phyloP scores from a whole-genome alignment of 1,139 yeast species.

The Diutina ranongensis region DNA sequence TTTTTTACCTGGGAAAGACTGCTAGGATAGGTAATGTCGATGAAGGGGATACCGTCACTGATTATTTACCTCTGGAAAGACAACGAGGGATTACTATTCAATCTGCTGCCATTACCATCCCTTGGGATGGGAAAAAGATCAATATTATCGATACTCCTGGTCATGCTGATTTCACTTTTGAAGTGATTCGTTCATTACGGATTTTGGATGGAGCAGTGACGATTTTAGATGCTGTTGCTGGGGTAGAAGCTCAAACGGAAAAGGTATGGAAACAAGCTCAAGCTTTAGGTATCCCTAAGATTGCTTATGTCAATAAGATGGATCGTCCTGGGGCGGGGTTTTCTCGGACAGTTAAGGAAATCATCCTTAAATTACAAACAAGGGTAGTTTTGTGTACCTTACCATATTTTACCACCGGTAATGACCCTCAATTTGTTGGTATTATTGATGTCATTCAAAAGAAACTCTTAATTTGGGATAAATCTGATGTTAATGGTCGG shows the following conservation, averaged over 20 bases:
- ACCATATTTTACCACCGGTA: slow-evolving; percentile 47
- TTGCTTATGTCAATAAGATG: slow-evolving; percentile 87
- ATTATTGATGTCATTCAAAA: slow-evolving; percentile 70
- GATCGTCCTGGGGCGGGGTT: slow-evolving; percentile 95
- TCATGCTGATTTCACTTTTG: slow-evolving; percentile 95
- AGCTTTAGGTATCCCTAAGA: slow-evolving; percentile 53
- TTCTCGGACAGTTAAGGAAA: slow-evolving; percentile 78
- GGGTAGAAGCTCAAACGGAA: slow-evolving; percentile 96
- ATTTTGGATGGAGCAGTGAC: slow-evolving; percentile 93
- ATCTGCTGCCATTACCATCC: slow-evolving; percentile 88
- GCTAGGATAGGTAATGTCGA: slow-evolving; percentile 85
- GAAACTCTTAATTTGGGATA: slow-evolving; percentile 54
- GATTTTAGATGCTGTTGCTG: slow-evolving; percentile 90
- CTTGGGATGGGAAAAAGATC: slow-evolving; percentile 70
- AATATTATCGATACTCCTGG: slow-evolving; percentile 97
- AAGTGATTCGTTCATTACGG: slow-evolving; percentile 78
- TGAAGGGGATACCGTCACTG: slow-evolving; percentile 94
- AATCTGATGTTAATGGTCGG: slow-evolving; percentile 40
- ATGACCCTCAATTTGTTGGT: slow-evolving; percentile 53
- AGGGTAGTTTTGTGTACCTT: slow-evolving; percentile 63
- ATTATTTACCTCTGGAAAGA: slow-evolving; percentile 80
- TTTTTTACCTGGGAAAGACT: slow-evolving; percentile 77
- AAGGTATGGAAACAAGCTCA: slow-evolving; percentile 90
- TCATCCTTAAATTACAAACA: slow-evolving; percentile 67
- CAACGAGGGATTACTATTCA: slow-evolving; percentile 93